A percentile compares a stretch with the other conserved stretches of the same genome.
Evolutionary conservation across 164 flowering plant species (phyloP).

Genomic region (Nymphaea colorata): DNA sequence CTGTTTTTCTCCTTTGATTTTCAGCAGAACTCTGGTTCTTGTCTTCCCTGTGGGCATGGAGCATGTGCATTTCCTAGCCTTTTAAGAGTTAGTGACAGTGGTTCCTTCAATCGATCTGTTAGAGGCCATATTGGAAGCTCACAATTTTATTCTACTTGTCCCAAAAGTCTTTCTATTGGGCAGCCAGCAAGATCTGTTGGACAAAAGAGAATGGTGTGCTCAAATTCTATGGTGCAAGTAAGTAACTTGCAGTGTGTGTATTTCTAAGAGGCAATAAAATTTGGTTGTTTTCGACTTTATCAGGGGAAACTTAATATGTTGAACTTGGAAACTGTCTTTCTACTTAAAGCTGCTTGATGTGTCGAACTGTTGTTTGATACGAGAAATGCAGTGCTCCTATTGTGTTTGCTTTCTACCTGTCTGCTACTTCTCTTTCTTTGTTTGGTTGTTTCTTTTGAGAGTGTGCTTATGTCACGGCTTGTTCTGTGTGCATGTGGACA

Average conservation of each 20-base stretch:
- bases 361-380: too few relatives aligned
- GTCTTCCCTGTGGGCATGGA: constrained; percentile 5
- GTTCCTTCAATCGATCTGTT: constrained; percentile 5
- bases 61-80: constrained; percentile 3
- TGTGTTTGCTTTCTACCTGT: too few relatives aligned
- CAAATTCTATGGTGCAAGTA: constrained; percentile 25
- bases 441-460: too few relatives aligned
- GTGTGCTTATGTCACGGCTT: too few relatives aligned
- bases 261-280: too few relatives aligned
- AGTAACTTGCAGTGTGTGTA: constrained; percentile 2
- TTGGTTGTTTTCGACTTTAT: too few relatives aligned
- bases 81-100: neutral
- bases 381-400: too few relatives aligned
- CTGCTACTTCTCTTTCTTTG: too few relatives aligned
- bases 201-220: constrained; percentile 22
- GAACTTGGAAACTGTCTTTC: too few relatives aligned
- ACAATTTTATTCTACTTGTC: constrained; percentile 16
- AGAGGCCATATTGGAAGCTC: constrained; percentile 7
- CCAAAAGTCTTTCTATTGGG: constrained; percentile 10
- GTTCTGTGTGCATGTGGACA: too few relatives aligned
- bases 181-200: constrained; percentile 11
- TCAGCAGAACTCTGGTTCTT: constrained; percentile 15
- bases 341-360: too few relatives aligned
- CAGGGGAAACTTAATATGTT: too few relatives aligned
- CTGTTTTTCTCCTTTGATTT: neutral